These are phyloP conservation scores for Trametes villosa DNA, from an alignment of 768 basidiomycete species.

Conservation along the genomic window DNA sequence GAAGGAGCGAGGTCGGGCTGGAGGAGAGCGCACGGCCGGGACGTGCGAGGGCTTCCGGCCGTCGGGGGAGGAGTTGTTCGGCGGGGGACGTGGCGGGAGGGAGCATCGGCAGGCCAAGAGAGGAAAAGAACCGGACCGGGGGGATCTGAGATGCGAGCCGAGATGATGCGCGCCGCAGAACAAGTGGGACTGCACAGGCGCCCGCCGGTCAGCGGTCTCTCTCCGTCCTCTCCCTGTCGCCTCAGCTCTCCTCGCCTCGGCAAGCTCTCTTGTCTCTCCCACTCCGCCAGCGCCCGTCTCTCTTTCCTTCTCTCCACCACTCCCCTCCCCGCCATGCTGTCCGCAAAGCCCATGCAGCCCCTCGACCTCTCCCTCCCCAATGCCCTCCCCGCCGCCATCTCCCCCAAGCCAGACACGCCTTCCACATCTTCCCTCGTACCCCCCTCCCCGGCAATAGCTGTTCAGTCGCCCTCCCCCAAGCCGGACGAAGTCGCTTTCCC, in stretches of 20 bases:
- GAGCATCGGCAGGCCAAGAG: conserved; percentile 5
- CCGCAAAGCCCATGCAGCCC: conserved; percentile 42
- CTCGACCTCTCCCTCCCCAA: conserved; percentile 27
- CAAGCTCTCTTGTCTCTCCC: neutral
- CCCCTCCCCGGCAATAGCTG: conserved; percentile 22
- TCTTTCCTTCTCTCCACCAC: conserved; percentile 20
- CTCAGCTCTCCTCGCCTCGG: neutral
- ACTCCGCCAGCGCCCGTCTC: conserved; percentile 12
- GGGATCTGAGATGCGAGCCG: conserved; percentile 29
- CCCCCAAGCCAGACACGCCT: conserved; percentile 1
- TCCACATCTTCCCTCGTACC: conserved; percentile 19
- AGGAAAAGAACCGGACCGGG: conserved; percentile 26
- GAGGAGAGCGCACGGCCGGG: neutral
- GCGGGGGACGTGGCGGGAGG: neutral
- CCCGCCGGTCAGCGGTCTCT: neutral
- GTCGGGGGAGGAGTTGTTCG: neutral
- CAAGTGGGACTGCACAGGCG: conserved; percentile 13
- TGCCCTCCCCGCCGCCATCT: conserved; percentile 24
- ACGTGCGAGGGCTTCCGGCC: neutral
- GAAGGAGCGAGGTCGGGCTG: no score
- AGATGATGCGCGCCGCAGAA: conserved; percentile 27
- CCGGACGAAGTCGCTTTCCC: conserved; percentile 20
- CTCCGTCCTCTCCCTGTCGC: neutral
- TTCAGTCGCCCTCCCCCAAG: conserved; percentile 21
- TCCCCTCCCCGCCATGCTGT: conserved; percentile 38